Base-by-base conservation (phyloP, 2,329 filamentous ascomycete genomes). In the Penicillium sp. region DNA sequence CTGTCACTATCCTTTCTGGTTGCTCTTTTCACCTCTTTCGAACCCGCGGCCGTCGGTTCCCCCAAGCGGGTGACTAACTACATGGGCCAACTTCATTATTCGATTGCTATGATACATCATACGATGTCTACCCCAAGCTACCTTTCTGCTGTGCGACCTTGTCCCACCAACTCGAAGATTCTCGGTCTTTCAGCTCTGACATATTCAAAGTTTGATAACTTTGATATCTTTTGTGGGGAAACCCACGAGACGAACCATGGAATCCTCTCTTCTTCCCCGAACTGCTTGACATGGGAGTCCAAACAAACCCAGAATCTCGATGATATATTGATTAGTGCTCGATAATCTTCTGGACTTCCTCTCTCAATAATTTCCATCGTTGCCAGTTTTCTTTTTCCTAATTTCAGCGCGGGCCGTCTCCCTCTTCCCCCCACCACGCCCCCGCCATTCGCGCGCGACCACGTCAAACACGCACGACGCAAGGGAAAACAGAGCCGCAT, bases 401-500 rank as follows among this genome's bases (percentile, higher is more conserved):
- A 45, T 45, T 45, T 45, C 42, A 45, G 42, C 16, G 42, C 42
- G 42, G 42, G 33, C 43, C 36, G 33, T 42, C 37, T 26, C 52
- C 46, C 47, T 43, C 45, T 48, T 18, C 40, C 31, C 56, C 54
- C 57, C 59, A 61, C 60, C 47, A 51, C 39, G 56, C 61, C 62
- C 31, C 63, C 61, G 56, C 63, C 62, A 64, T 63, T 65, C 54
- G 58, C 51, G 57, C 58, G 52, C 56, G 63, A 60, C 61, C 63
- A 65, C 63, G 62, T 65, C 63, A 62, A 60, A 26, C 7, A 28
- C 39, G 39, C 39, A 43, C 39, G 23, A 54, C 48, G 53, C 49
- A 49, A 51, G 56, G 55, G 48, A 42, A n/a, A 46, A 45, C 54
- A 56, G 59, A 64, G 61, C 61, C 62, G 58, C 62, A 65, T 50